These are phyloP conservation scores for Hanseniaspora lachancei DNA, from an alignment of 805 yeast species.

Conservation along the genomic window DNA sequence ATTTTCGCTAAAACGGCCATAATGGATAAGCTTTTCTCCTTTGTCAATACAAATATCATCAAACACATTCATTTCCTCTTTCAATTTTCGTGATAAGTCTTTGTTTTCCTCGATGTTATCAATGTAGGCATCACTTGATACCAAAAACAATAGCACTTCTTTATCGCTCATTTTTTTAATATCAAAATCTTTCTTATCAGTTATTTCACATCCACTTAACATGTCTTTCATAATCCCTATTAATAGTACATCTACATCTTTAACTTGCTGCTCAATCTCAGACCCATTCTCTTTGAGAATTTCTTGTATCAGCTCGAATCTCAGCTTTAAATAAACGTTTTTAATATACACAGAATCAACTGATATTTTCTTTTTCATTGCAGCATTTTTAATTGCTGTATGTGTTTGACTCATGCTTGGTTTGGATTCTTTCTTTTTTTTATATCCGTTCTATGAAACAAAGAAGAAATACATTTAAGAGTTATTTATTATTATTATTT, in stretches of 20 bases:
- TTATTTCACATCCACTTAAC: background rate
- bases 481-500: background rate
- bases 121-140: background rate
- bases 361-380: background rate
- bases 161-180: background rate
- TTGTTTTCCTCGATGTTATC: background rate
- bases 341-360: background rate
- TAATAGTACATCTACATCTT: background rate
- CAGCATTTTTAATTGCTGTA: background rate
- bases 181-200: background rate
- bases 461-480: too few relatives aligned
- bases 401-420: background rate
- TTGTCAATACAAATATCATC: constrained; percentile 2
- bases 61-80: background rate
- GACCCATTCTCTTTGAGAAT: background rate
- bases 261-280: background rate
- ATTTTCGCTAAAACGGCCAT: background rate
- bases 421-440: background rate
- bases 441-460: background rate
- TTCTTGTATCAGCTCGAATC: background rate
- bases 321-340: background rate
- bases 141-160: background rate
- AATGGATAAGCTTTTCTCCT: background rate
- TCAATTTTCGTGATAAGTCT: background rate
- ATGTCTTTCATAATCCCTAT: background rate